Evolutionary conservation across 169 alveolate genomes (phyloP), one percentile per base, ranked within the genome.

Genomic region (Cryptosporidium tyzzeri): DNA sequence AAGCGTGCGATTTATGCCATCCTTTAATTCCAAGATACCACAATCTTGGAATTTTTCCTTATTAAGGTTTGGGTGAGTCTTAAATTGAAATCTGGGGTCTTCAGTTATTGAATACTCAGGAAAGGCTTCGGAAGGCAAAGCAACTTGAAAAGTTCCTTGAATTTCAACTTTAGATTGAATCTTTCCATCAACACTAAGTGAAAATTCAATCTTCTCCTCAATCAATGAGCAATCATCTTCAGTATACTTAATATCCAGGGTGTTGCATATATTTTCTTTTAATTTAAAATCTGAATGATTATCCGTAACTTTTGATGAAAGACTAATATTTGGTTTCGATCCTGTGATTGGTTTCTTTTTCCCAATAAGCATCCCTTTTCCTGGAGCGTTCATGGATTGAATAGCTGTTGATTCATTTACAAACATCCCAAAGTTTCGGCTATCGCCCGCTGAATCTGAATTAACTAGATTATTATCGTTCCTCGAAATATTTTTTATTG

Each of bases 291-390:
- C 71, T 2, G 48, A 31, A 58, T 80, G 85, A 45, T 84, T 73
- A 14, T 55, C 67, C 6, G 0, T 10, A 4, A 9, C 74, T 62
- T 33, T 51, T 55, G 39, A 35, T 21, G 41, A 29, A 12, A 33
- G 31, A 55, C n/a, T 50, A 5, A 21, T 71, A 44, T 68, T 87
- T 84, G 50, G 86, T 87, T 41, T 86, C 45, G 37, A 44, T 44
- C 70, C 92, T 35, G 70, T 68, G 55, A 65, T 35, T 53, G 92
- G 92, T 69, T 91, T 89, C 67, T 92, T 92, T 31, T 80, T 87
- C 5, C 94, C 94, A 6, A 92, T 85, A 45, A 69, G 65, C 93
- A 92, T 91, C 45, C 94, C 94, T 85, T 86, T 92, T 61, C 92
- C 84, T 7, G 93, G 93, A 50, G 93, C 92, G 58, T 84, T 92